A percentile compares a stretch with the other conserved stretches of the same genome.
Evolutionary conservation across 1,284 basidiomycete genomes (phyloP).

Genomic region (Irpex rosettiformis): DNA sequence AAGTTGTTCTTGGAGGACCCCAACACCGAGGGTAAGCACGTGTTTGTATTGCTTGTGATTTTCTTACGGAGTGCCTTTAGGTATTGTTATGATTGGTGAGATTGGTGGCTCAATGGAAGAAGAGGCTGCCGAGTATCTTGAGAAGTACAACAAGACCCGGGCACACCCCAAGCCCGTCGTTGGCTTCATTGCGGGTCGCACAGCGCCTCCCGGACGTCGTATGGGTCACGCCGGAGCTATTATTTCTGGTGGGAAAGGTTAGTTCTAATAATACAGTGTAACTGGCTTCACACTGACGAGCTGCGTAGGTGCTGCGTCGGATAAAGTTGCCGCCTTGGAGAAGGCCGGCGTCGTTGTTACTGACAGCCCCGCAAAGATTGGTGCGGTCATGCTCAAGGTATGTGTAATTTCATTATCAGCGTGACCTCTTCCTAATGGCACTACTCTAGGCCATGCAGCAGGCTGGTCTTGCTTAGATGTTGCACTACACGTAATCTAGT

Average conservation of each 20-base stretch:
- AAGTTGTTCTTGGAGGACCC: slow-evolving; percentile 96
- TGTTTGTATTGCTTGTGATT: neutral
- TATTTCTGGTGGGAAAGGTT: slow-evolving; percentile 95
- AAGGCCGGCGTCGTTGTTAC: slow-evolving; percentile 93
- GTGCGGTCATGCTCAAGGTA: slow-evolving; percentile 82
- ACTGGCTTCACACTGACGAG: neutral
- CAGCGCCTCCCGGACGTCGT: slow-evolving; percentile 94
- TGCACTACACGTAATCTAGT: slow-evolving; percentile 3
- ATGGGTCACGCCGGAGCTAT: slow-evolving; percentile 99
- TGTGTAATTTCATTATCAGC: slow-evolving; percentile 20
- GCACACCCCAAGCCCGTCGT: slow-evolving; percentile 93
- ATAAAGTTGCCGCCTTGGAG: slow-evolving; percentile 95
- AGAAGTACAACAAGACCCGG: slow-evolving; percentile 89
- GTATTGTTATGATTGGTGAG: slow-evolving; percentile 98
- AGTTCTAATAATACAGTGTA: slow-evolving; percentile 15
- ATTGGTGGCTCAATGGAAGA: slow-evolving; percentile 99
- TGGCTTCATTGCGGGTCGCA: slow-evolving; percentile 96
- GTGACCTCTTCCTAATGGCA: neutral
- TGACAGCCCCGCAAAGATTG: slow-evolving; percentile 95
- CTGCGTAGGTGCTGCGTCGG: slow-evolving; percentile 76
- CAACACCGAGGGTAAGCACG: slow-evolving; percentile 75
- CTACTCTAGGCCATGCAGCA: slow-evolving; percentile 73
- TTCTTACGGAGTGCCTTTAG: slow-evolving; percentile 33
- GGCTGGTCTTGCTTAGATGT: slow-evolving; percentile 68
- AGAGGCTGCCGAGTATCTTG: slow-evolving; percentile 95